Evolutionary conservation across 257 asterid species (phyloP).

Genomic region (Euphrasia confusa): DNA sequence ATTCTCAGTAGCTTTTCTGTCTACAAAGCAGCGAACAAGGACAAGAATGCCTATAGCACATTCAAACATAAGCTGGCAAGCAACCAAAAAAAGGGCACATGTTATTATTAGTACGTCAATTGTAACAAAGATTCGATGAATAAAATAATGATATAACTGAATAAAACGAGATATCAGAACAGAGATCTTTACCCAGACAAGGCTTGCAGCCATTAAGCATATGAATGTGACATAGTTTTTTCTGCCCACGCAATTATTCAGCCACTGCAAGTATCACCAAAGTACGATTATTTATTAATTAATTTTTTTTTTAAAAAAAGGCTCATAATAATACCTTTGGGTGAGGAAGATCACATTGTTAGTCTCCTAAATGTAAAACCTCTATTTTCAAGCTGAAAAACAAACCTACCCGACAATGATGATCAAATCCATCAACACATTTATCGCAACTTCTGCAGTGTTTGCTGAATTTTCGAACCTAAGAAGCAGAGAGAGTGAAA

Average conservation of each 20-base stretch:
- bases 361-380: too few relatives aligned
- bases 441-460: slow-evolving; percentile 98
- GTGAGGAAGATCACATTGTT: too few relatives aligned
- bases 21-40: slow-evolving; percentile 84
- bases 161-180: neutral
- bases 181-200: slow-evolving; percentile 63
- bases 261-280: slow-evolving; percentile 57
- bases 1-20: slow-evolving; percentile 64
- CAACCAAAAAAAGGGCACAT: slow-evolving; percentile 17
- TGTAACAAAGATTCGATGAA: neutral
- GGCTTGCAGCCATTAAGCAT: slow-evolving; percentile 90
- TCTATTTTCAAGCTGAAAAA: too few relatives aligned
- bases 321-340: neutral
- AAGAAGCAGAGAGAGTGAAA: slow-evolving; percentile 23
- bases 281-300: too few relatives aligned
- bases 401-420: slow-evolving; percentile 91
- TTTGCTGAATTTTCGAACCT: slow-evolving; percentile 92
- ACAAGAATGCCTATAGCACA: slow-evolving; percentile 79
- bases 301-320: too few relatives aligned
- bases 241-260: slow-evolving; percentile 92
- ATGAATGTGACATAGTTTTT: slow-evolving; percentile 78
- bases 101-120: slow-evolving; percentile 18
- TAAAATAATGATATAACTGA: slow-evolving; percentile 5
- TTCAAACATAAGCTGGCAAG: slow-evolving; percentile 78
- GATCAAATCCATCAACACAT: slow-evolving; percentile 99